Evolutionary conservation across 1,284 basidiomycete genomes (phyloP).

Genomic region (Meira miltonrushii): DNA sequence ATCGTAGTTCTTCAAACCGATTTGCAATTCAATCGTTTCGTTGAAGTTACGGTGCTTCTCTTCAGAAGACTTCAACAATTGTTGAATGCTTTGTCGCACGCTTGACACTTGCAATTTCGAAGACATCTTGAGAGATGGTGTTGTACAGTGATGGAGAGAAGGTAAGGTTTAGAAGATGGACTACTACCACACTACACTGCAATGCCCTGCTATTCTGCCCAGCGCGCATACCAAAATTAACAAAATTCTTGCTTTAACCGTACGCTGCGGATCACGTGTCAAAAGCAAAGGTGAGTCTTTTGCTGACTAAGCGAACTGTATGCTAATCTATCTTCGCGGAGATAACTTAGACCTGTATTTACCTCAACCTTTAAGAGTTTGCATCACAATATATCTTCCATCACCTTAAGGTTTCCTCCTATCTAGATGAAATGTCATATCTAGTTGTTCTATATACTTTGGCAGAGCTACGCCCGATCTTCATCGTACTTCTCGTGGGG

Average conservation of each 20-base stretch:
- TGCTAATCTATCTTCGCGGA: too few species aligned
- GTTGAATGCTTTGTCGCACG: slow-evolving; percentile 48
- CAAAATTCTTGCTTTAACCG: not conserved
- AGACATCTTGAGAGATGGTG: slow-evolving; percentile 7
- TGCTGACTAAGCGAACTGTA: not conserved
- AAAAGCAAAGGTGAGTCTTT: not conserved
- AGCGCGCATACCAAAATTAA: not conserved
- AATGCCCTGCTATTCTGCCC: not conserved
- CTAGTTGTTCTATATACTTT: too few species aligned
- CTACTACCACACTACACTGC: too few species aligned
- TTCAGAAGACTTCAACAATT: slow-evolving; percentile 46
- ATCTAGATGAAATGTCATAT: too few species aligned
- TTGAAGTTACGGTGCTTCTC: slow-evolving; percentile 52
- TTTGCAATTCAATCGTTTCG: slow-evolving; percentile 53
- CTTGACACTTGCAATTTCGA: slow-evolving; percentile 49
- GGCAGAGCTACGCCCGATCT: too few species aligned
- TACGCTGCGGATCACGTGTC: not conserved
- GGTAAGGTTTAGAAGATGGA: not conserved
- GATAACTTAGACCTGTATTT: too few species aligned
- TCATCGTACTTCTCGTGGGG: too few species aligned
- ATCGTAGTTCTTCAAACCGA: slow-evolving; percentile 54
- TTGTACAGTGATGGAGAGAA: slow-evolving; percentile 3
- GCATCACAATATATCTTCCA: too few species aligned
- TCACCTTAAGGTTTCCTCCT: too few species aligned
- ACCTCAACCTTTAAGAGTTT: too few species aligned